phyloP scores from a whole-genome alignment of 208 protist genomes.

The Blastocrithidia nonstop region DNA sequence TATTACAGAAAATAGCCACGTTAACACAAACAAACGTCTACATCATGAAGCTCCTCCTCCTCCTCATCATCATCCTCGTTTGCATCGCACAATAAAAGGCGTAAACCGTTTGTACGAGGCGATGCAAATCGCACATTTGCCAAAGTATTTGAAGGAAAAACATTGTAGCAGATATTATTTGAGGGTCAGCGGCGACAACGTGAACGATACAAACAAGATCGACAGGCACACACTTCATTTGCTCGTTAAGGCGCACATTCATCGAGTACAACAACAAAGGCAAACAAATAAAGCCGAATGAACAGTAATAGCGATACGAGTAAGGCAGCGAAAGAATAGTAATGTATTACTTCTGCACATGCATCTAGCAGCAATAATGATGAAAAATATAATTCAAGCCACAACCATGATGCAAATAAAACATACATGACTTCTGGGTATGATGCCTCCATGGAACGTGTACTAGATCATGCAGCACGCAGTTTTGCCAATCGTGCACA shows the following conservation, averaged over 20 bases:
- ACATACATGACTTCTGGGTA: conserved; percentile 7
- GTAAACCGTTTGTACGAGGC: conserved; percentile 48
- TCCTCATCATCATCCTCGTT: not conserved
- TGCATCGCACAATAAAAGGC: not conserved
- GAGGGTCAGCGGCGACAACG: conserved; percentile 37
- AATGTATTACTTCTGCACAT: too few relatives aligned
- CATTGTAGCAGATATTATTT: conserved; percentile 72
- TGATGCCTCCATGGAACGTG: conserved; percentile 42
- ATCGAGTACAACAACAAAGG: conserved; percentile 1
- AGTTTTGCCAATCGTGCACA: conserved; percentile 19
- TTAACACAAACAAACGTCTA: not conserved
- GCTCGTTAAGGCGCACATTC: too few relatives aligned
- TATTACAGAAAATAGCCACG: not conserved
- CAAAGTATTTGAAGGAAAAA: conserved; percentile 69
- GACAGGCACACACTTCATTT: too few relatives aligned
- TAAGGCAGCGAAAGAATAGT: not conserved
- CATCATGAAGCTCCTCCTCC: not conserved
- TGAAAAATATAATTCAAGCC: not conserved
- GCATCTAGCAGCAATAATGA: not conserved
- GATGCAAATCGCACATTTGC: conserved; percentile 75
- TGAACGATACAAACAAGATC: too few relatives aligned
- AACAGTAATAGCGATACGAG: not conserved
- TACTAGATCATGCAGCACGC: conserved; percentile 36
- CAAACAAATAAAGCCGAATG: not conserved
- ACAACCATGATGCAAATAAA: not conserved